These are phyloP conservation scores for Neonectria faginata DNA, from an alignment of 2,329 filamentous ascomycete species.

Conservation along the genomic window DNA sequence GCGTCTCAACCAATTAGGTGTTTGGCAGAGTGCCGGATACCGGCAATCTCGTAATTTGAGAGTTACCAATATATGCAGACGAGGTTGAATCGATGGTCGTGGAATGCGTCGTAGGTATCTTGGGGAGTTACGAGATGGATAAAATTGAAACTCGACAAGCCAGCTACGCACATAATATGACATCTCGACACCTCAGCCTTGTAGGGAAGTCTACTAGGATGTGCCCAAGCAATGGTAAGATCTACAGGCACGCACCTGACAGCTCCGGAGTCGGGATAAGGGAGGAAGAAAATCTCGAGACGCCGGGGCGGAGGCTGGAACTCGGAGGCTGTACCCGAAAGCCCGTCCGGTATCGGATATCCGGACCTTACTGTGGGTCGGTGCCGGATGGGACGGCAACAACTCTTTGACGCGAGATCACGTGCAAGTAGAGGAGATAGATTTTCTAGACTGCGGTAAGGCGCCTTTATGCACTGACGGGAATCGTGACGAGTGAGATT, in stretches of 20 bases:
- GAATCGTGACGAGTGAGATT: no score
- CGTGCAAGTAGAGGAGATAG: background rate
- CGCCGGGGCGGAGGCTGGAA: conserved; percentile 2
- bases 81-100: background rate
- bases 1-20: background rate
- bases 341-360: conserved; percentile 3
- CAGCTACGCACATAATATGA: background rate
- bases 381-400: background rate
- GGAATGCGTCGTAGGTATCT: background rate
- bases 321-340: conserved; percentile 9
- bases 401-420: background rate
- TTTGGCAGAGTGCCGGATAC: background rate
- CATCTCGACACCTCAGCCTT: background rate
- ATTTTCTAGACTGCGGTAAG: no score
- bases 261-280: background rate
- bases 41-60: background rate
- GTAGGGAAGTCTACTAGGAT: background rate
- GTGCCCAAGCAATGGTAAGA: background rate
- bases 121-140: background rate
- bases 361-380: background rate
- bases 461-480: no score
- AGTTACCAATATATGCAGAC: background rate
- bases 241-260: background rate
- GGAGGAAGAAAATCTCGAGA: background rate
- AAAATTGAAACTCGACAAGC: background rate